Evolutionary conservation across 176 grass and related monocot species (phyloP).

Genomic region (Phragmites australis): DNA sequence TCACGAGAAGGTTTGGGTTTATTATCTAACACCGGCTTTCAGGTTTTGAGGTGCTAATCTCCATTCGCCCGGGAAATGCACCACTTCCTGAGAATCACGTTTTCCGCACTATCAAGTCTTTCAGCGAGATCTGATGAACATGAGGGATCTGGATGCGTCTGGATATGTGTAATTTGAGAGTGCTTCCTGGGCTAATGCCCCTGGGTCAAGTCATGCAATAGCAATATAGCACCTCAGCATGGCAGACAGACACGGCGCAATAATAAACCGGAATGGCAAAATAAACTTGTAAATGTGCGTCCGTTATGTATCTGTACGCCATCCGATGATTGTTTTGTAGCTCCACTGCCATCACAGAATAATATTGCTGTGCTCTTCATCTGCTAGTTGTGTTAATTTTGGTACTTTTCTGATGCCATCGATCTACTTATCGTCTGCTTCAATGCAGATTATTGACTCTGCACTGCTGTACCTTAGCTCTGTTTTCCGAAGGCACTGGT

Average conservation of each 20-base stretch:
- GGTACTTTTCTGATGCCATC: no score
- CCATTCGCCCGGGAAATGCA: constrained; percentile 62
- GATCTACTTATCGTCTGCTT: no score
- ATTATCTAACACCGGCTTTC: constrained; percentile 3
- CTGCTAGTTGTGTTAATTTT: not conserved
- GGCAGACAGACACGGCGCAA: not conserved
- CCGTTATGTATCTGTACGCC: not conserved
- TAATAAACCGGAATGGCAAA: constrained; percentile 15
- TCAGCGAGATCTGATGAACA: constrained; percentile 50
- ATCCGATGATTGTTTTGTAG: no score
- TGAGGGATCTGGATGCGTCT: not conserved
- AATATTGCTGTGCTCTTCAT: not conserved
- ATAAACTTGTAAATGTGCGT: constrained; percentile 17
- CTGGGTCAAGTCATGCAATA: constrained; percentile 1
- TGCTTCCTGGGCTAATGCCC: not conserved
- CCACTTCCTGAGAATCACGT: constrained; percentile 56
- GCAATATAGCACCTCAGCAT: not conserved
- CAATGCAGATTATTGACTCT: no score
- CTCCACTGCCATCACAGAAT: not conserved
- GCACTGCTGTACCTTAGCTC: no score
- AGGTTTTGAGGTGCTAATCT: constrained; percentile 58
- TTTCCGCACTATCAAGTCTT: constrained; percentile 55
- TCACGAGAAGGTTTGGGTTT: not conserved
- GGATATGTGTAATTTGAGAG: not conserved
- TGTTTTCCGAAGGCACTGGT: no score